A percentile compares a stretch with the other conserved stretches of the same genome.
Evolutionary conservation across 257 asterid genomes (phyloP).

Genomic region (Gentiana straminea): DNA sequence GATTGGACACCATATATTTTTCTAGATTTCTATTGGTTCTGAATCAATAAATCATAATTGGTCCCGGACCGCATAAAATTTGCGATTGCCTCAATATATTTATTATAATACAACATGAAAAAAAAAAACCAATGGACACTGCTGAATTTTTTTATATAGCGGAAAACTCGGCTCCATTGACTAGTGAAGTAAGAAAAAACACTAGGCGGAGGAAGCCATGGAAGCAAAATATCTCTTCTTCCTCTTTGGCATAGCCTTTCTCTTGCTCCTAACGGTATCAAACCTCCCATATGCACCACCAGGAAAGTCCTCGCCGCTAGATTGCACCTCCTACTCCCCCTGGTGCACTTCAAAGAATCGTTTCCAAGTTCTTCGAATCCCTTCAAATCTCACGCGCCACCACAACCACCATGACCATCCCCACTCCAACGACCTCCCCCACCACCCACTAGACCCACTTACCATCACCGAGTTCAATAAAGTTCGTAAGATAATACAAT

Average conservation of each 20-base stretch:
- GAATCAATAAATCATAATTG: no score
- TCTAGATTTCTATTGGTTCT: no score
- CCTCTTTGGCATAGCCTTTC: conserved; percentile 27
- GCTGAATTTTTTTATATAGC: no score
- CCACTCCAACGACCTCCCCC: conserved; percentile 50
- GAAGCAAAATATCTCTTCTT: conserved; percentile 37
- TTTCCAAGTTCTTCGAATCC: conserved; percentile 15
- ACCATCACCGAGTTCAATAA: conserved; percentile 45
- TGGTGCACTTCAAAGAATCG: conserved; percentile 54
- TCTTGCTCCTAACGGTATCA: conserved; percentile 43
- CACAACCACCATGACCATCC: conserved; percentile 49
- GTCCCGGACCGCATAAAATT: no score
- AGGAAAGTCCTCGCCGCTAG: conserved; percentile 20
- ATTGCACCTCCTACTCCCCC: conserved; percentile 38
- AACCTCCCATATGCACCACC: conserved; percentile 41
- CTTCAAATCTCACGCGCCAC: conserved; percentile 24
- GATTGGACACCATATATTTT: no score
- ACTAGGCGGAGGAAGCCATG: conserved; percentile 17
- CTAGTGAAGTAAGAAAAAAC: no score
- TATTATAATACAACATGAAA: no score
- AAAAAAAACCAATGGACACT: no score
- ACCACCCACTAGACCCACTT: conserved; percentile 89
- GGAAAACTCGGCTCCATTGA: no score
- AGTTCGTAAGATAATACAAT: conserved; percentile 25
- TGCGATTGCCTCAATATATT: no score